Evolutionary conservation across 805 yeast species (phyloP), one percentile per base, ranked within the genome.

Genomic region (Starmerella powellii): DNA sequence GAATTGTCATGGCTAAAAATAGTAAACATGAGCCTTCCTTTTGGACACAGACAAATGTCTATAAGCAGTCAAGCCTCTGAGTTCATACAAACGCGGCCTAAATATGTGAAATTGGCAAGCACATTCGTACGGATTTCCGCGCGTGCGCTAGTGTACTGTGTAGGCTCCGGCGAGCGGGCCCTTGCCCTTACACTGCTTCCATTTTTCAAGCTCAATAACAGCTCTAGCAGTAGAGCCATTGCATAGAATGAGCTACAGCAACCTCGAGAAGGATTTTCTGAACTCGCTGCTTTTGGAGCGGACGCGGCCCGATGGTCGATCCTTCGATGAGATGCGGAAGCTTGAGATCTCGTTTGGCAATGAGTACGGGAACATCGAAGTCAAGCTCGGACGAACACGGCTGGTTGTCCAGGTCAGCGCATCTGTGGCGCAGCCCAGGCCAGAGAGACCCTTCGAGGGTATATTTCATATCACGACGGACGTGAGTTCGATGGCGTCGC

Each of bases 381-480:
- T 88, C 3, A 63, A 62, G 13, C 67, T 86, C 58, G 97, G 97
- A 0, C 66, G 72, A 30, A 87, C 97, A 18, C 61, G 73, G 52
- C 72, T 83, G 10, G 70, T 78, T 1, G 85, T 75, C 3, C 68
- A 83, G 42, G 77, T 88, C 4, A 75, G 86, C 15, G 80, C 93
- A 10, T 78, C 75, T 40, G 76, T 91, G 12, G 70, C 74, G 3
- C 72, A 74, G 45, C 98, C 98, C 0, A 79, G 71, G 49, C 94
- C 85, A 38, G 94, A 87, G 51, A 70, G 95, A 41, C 96, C 96
- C 0, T 88, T 84, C 58, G 98, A 91, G 61, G 98, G 98, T 1
- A 55, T 81, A 3, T 86, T 91, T 58, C 67, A 72, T 19, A 86
- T 91, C 12, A 74, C 80, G 38, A 81, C 94, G 2, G 97, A 91